phyloP scores from a whole-genome alignment of 352 stramenopile genomes.

The Phytophthora idaei region DNA sequence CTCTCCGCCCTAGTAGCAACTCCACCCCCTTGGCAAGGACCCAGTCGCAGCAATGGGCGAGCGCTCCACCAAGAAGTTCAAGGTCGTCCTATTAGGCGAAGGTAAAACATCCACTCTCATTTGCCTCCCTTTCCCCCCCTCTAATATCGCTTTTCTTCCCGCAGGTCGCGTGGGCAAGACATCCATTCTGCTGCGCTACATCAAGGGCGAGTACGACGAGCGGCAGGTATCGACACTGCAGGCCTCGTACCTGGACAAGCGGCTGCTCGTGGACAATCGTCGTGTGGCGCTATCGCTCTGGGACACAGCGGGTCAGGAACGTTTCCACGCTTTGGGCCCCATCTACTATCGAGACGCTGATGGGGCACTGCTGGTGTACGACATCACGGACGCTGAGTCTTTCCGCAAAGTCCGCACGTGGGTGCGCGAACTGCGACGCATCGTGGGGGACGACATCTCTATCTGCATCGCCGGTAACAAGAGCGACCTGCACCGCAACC shows the following conservation, averaged over 20 bases:
- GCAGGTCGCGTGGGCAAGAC: constrained; percentile 95
- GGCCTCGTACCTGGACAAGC: constrained; percentile 94
- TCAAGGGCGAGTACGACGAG: constrained; percentile 94
- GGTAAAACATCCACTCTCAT: constrained; percentile 34
- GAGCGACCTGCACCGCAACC: constrained; percentile 88
- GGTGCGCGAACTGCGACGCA: constrained; percentile 92
- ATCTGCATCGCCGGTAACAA: constrained; percentile 95
- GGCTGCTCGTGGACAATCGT: constrained; percentile 80
- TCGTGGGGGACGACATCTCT: constrained; percentile 91
- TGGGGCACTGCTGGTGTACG: constrained; percentile 90
- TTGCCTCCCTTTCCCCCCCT: background rate
- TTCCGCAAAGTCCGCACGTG: constrained; percentile 93
- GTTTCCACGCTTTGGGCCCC: constrained; percentile 85
- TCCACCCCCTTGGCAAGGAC: background rate
- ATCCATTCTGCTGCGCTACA: constrained; percentile 94
- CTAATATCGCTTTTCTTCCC: constrained; percentile 1
- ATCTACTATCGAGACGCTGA: constrained; percentile 93
- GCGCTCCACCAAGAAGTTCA: constrained; percentile 80
- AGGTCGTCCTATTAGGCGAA: constrained; percentile 87
- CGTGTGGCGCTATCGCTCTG: constrained; percentile 87
- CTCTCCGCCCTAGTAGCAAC: background rate
- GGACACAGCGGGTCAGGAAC: constrained; percentile 89
- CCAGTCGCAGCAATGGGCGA: constrained; percentile 49
- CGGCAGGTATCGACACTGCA: constrained; percentile 92
- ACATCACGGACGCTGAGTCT: constrained; percentile 93